Evolutionary conservation across 2,329 filamentous ascomycete genomes (phyloP).

Genomic region (Microsporum audouinii): DNA sequence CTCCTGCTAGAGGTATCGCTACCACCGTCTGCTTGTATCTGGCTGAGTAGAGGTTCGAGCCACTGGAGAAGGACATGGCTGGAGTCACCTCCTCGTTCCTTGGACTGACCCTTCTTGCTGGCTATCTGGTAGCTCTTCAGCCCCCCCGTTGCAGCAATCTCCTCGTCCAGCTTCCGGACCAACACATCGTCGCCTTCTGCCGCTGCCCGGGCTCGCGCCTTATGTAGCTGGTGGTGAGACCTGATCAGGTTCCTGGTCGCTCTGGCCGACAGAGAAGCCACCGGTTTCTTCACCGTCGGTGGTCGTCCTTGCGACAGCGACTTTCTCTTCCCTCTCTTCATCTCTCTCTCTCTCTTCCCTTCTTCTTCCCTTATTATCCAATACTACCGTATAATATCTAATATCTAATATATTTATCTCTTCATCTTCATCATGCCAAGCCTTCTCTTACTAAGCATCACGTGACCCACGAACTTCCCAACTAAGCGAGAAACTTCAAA

Average conservation of each 20-base stretch:
- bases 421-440: not conserved
- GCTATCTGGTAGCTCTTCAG: constrained; percentile 51
- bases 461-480: not conserved
- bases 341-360: not conserved
- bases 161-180: constrained; percentile 34
- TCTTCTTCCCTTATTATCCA: not conserved
- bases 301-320: constrained; percentile 38
- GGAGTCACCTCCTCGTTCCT: constrained; percentile 52
- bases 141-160: constrained; percentile 48
- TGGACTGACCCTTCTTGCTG: constrained; percentile 51
- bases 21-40: constrained; percentile 9
- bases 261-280: constrained; percentile 42
- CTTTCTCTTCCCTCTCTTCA: constrained; percentile 14
- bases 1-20: not conserved
- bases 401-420: not conserved
- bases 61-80: constrained; percentile 50
- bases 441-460: not conserved
- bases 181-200: constrained; percentile 34
- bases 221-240: constrained; percentile 49
- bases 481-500: constrained; percentile 6
- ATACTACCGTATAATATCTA: not conserved
- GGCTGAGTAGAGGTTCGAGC: constrained; percentile 32
- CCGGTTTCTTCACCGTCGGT: constrained; percentile 29
- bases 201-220: constrained; percentile 43
- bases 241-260: constrained; percentile 49